Conservation (phyloP, 1,284 basidiomycete species). For the Agroathelia rolfsii region DNA sequence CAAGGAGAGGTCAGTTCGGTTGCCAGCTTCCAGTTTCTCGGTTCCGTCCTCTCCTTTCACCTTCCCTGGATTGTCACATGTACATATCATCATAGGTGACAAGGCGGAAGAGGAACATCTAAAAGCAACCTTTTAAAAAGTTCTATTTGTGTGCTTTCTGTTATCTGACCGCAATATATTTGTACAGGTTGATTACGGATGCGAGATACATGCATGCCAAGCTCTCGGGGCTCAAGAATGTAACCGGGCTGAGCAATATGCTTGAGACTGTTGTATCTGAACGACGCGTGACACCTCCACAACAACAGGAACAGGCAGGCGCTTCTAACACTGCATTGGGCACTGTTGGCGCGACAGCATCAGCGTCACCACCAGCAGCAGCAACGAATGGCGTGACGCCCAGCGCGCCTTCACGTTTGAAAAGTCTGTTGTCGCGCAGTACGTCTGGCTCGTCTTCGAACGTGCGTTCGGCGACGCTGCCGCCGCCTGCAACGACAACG, state of each 20-base stretch:
- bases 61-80: too few species aligned
- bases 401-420: conserved; percentile 32
- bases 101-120: too few species aligned
- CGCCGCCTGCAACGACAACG: too few species aligned
- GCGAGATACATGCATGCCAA: conserved; percentile 69
- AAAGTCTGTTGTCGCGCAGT: conserved; percentile 29
- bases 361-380: conserved; percentile 8
- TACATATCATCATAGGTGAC: too few species aligned
- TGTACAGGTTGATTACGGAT: conserved; percentile 69
- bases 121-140: conserved; percentile 2
- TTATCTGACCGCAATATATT: not conserved
- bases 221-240: conserved; percentile 60
- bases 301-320: too few species aligned
- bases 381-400: conserved; percentile 1
- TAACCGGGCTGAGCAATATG: conserved; percentile 60
- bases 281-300: conserved; percentile 39
- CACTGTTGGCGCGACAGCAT: too few species aligned
- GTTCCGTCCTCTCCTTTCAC: conserved; percentile 6
- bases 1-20: conserved; percentile 60
- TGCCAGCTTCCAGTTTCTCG: conserved; percentile 7
- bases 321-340: too few species aligned
- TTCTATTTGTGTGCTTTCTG: conserved; percentile 7
- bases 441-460: too few species aligned
- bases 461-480: too few species aligned
- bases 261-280: conserved; percentile 76